Percentiles rank a stretch among this genome's conserved stretches.
These are phyloP conservation scores for Geranium brycei DNA, from an alignment of 345 rosid species.

Conservation along the genomic window DNA sequence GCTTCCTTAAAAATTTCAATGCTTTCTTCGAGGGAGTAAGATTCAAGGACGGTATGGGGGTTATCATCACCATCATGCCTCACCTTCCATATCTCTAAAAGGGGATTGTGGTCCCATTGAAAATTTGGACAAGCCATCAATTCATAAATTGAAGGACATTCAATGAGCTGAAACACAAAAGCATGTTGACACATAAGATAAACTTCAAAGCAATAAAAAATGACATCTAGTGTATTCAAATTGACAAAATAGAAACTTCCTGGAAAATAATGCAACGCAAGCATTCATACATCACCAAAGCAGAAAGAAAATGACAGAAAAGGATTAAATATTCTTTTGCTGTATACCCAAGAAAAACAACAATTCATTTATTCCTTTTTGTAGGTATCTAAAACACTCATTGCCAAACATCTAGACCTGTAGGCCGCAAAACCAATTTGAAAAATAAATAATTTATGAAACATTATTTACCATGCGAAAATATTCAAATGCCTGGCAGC, in stretches of 20 bases:
- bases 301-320: background rate
- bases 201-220: background rate
- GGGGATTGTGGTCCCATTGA: constrained; percentile 49
- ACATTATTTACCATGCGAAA: too few relatives aligned
- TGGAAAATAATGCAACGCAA: background rate
- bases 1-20: constrained; percentile 48
- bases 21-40: constrained; percentile 46
- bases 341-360: too few relatives aligned
- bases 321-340: background rate
- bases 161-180: constrained; percentile 52
- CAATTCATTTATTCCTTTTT: too few relatives aligned
- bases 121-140: constrained; percentile 66
- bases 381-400: too few relatives aligned
- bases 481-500: too few relatives aligned
- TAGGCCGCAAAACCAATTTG: too few relatives aligned
- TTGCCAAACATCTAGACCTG: too few relatives aligned
- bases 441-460: too few relatives aligned
- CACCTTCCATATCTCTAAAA: constrained; percentile 64
- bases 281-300: background rate
- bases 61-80: constrained; percentile 34
- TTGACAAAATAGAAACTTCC: background rate
- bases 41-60: constrained; percentile 47
- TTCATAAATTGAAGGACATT: constrained; percentile 82
- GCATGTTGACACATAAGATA: background rate
- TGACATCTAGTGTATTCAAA: background rate